These are phyloP conservation scores for Penicillium sp. DNA, from an alignment of 2,329 filamentous ascomycete species.

Conservation along the genomic window DNA sequence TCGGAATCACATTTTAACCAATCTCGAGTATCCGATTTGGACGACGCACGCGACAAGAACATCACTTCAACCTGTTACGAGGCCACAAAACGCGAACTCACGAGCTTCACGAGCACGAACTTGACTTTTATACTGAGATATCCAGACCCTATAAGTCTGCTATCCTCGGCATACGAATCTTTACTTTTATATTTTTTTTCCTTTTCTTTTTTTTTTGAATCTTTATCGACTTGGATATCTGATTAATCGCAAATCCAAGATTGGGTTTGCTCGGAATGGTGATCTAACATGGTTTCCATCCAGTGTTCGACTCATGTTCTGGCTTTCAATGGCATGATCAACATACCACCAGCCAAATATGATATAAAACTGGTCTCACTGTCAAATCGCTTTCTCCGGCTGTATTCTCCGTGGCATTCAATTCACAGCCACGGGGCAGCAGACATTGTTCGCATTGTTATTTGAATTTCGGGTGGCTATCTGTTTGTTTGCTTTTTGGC, in stretches of 20 bases:
- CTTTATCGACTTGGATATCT: constrained; percentile 11
- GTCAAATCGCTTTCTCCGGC: neutral
- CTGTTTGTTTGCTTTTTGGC: constrained; percentile 17
- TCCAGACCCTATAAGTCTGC: constrained; percentile 7
- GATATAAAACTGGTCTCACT: neutral
- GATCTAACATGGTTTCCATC: neutral
- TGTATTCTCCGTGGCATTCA: constrained; percentile 4
- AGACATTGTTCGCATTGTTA: constrained; percentile 10
- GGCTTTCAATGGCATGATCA: neutral
- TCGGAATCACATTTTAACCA: constrained; percentile 3
- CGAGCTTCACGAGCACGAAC: constrained; percentile 35
- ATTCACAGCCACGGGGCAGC: neutral
- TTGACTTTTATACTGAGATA: constrained; percentile 25
- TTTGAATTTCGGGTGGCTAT: constrained; percentile 31
- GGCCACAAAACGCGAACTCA: constrained; percentile 32
- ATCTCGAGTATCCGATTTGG: neutral
- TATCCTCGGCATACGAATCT: constrained; percentile 20
- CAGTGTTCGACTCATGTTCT: neutral
- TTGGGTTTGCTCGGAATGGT: constrained; percentile 1
- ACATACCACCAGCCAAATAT: neutral
- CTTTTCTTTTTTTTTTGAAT: constrained; percentile 14
- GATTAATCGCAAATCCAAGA: constrained; percentile 15
- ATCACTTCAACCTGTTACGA: constrained; percentile 25
- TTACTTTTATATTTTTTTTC: constrained; percentile 7
- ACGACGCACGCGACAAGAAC: constrained; percentile 10